These are phyloP conservation scores for Colletotrichum noveboracense DNA, from an alignment of 2,329 filamentous ascomycete genomes.

Conservation along the genomic window DNA sequence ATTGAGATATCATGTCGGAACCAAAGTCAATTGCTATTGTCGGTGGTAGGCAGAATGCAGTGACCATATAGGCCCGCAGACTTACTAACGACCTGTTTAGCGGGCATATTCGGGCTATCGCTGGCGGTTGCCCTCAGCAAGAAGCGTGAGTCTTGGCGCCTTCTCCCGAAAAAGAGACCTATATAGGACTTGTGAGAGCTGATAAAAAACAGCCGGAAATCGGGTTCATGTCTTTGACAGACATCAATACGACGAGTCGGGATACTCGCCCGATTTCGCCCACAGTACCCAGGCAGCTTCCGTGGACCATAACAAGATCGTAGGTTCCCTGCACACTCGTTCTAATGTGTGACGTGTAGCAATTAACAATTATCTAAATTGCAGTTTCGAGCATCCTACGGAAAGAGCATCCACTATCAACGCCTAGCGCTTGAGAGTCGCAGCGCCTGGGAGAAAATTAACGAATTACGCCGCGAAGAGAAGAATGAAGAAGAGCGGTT, in stretches of 20 bases:
- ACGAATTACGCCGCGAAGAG: neutral
- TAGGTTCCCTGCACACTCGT: neutral
- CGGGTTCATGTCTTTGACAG: conserved; percentile 26
- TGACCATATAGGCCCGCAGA: neutral
- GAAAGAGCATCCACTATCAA: conserved; percentile 28
- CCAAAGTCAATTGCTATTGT: neutral
- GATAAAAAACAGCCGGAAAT: neutral
- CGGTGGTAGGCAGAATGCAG: neutral
- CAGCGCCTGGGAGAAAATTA: conserved; percentile 25
- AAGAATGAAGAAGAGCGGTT: neutral
- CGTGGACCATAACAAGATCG: conserved; percentile 31
- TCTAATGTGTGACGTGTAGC: neutral
- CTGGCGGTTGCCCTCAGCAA: conserved; percentile 27
- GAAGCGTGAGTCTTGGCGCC: conserved; percentile 17
- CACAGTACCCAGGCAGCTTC: conserved; percentile 26
- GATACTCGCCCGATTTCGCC: conserved; percentile 22
- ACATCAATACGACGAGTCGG: conserved; percentile 24
- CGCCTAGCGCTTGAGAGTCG: conserved; percentile 28
- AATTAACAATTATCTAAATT: neutral
- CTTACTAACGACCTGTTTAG: neutral
- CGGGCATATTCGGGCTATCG: conserved; percentile 29
- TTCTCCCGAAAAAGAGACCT: neutral
- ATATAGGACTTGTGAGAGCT: neutral
- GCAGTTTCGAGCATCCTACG: conserved; percentile 30
- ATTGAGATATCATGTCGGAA: neutral